Evolutionary conservation across 73 alveolate genomes (phyloP).

Genomic region (Durusdinium trenchii): DNA sequence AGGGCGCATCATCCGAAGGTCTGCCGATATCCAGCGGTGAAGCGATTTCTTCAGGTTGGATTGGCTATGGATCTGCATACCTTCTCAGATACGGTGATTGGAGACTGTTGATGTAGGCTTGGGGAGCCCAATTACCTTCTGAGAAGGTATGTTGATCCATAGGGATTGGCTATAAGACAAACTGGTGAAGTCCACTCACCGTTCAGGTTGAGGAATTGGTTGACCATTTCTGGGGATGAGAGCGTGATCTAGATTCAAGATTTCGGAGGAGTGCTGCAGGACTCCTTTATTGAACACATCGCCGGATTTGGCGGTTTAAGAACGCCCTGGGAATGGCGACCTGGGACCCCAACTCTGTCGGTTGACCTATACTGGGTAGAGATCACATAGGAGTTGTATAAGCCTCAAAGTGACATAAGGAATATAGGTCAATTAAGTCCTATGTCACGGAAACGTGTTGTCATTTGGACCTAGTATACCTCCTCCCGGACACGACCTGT

Average conservation of each 20-base stretch:
- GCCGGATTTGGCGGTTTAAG: too few relatives aligned
- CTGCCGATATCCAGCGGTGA: slow-evolving; percentile 44
- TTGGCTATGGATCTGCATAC: background rate
- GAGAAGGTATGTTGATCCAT: background rate
- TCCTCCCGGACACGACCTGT: too few relatives aligned
- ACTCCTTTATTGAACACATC: too few relatives aligned
- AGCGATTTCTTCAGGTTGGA: background rate
- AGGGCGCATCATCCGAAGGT: slow-evolving; percentile 87
- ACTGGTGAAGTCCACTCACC: too few relatives aligned
- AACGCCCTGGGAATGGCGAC: too few relatives aligned
- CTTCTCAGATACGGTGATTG: background rate
- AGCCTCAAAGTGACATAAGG: background rate
- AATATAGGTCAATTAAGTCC: background rate
- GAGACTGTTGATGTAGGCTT: background rate
- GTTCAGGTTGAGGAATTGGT: too few relatives aligned
- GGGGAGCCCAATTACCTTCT: background rate
- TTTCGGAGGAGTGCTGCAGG: too few relatives aligned
- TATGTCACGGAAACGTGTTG: background rate
- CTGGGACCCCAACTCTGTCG: too few relatives aligned
- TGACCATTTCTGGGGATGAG: too few relatives aligned
- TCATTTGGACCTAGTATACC: background rate
- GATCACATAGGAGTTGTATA: too few relatives aligned
- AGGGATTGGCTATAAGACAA: background rate
- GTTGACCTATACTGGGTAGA: too few relatives aligned
- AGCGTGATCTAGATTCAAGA: too few relatives aligned